These are phyloP conservation scores for Gnetum montanum DNA, from an alignment of 75 land plant species.

Conservation along the genomic window DNA sequence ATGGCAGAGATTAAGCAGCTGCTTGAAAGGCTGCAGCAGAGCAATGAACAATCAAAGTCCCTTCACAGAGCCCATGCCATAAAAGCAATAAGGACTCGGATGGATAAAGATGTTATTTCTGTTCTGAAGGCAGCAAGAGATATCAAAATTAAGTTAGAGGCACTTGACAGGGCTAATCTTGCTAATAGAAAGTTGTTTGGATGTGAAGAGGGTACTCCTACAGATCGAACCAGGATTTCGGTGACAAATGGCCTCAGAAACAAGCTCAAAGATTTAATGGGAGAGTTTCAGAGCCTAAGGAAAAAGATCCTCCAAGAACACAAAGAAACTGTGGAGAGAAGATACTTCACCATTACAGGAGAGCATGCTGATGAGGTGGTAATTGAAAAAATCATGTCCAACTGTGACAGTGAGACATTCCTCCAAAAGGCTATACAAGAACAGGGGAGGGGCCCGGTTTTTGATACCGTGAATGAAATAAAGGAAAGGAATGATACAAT, in stretches of 20 bases:
- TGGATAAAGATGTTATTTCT: slow-evolving; percentile 42
- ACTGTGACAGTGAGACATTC: slow-evolving; percentile 57
- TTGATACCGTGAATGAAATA: slow-evolving; percentile 65
- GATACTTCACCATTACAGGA: slow-evolving; percentile 54
- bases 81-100: slow-evolving; percentile 40
- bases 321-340: slow-evolving; percentile 40
- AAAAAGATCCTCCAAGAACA: slow-evolving; percentile 32
- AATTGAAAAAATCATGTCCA: slow-evolving; percentile 40
- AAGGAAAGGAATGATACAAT: slow-evolving; percentile 69
- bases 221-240: slow-evolving; percentile 52
- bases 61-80: slow-evolving; percentile 45
- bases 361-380: slow-evolving; percentile 32
- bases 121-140: slow-evolving; percentile 33
- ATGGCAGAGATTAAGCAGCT: slow-evolving; percentile 31
- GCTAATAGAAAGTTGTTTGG: slow-evolving; percentile 31
- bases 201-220: slow-evolving; percentile 58
- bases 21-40: slow-evolving; percentile 28
- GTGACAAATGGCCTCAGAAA: slow-evolving; percentile 47
- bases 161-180: slow-evolving; percentile 46
- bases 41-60: slow-evolving; percentile 43
- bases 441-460: slow-evolving; percentile 38
- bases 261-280: slow-evolving; percentile 58
- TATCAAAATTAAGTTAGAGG: slow-evolving; percentile 52
- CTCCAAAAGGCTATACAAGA: slow-evolving; percentile 35
- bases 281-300: slow-evolving; percentile 29